Conservation (phyloP, 2,329 filamentous ascomycete species). For the Paramyrothecium roridum region DNA sequence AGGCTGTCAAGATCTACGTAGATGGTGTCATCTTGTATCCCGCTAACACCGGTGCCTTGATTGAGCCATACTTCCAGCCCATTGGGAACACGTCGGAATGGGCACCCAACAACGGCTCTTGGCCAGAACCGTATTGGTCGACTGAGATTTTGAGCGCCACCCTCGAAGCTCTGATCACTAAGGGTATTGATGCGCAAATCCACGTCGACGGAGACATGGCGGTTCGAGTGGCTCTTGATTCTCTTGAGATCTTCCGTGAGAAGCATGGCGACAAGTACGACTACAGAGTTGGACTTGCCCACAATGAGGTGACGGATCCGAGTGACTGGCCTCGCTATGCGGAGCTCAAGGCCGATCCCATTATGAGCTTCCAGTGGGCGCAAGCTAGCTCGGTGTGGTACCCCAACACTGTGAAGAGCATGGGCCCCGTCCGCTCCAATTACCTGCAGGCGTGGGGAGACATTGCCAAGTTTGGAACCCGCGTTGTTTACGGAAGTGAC, state of each 20-base stretch:
- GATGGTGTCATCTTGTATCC: conserved; percentile 23
- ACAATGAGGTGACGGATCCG: conserved; percentile 17
- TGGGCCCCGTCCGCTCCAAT: conserved; percentile 13
- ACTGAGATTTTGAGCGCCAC: conserved; percentile 16
- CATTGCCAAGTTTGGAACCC: conserved; percentile 8
- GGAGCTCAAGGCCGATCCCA: conserved; percentile 17
- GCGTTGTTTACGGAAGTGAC: conserved; percentile 17
- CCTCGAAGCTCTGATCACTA: conserved; percentile 15
- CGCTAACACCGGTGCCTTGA: conserved; percentile 20
- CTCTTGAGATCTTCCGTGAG: conserved; percentile 13
- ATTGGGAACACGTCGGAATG: conserved; percentile 8
- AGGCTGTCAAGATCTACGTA: conserved; percentile 21
- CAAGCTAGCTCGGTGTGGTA: conserved; percentile 21
- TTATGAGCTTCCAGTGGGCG: conserved; percentile 22
- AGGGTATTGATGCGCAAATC: conserved; percentile 16
- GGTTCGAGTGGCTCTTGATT: conserved; percentile 17
- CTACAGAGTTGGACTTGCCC: conserved; percentile 18
- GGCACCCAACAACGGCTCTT: background rate
- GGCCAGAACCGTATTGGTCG: conserved; percentile 16
- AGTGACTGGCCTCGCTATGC: conserved; percentile 20
- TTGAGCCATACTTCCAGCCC: conserved; percentile 19
- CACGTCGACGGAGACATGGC: conserved; percentile 20
- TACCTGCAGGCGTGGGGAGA: conserved; percentile 23
- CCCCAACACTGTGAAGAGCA: conserved; percentile 15
- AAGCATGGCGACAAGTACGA: conserved; percentile 10